These are phyloP conservation scores for Pyricularia pennisetigena DNA, from an alignment of 2,329 filamentous ascomycete species.

Conservation along the genomic window DNA sequence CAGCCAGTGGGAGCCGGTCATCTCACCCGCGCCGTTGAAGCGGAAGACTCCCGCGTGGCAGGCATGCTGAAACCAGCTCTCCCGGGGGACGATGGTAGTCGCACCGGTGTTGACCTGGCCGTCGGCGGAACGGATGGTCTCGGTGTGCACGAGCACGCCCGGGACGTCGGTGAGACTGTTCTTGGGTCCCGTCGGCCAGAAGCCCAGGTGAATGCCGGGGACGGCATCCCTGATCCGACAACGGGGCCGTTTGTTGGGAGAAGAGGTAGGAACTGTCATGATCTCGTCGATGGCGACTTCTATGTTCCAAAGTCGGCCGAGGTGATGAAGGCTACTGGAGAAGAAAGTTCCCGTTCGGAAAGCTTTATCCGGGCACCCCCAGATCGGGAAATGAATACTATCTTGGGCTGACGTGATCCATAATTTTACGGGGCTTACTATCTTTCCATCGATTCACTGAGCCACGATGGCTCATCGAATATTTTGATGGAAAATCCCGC, in stretches of 20 bases:
- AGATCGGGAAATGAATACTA: neutral
- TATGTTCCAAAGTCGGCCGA: neutral
- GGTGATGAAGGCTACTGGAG: neutral
- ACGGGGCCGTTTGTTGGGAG: constrained; percentile 8
- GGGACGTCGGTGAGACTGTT: constrained; percentile 42
- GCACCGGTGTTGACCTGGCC: constrained; percentile 35
- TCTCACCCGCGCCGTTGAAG: constrained; percentile 55
- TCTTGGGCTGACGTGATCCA: neutral
- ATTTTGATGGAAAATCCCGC: neutral
- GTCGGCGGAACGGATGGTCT: constrained; percentile 8
- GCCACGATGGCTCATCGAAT: neutral
- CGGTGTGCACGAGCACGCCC: constrained; percentile 34
- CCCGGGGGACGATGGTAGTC: constrained; percentile 36
- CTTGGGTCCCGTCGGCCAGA: constrained; percentile 30
- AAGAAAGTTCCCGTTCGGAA: neutral
- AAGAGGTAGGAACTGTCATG: constrained; percentile 31
- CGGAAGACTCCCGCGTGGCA: constrained; percentile 43
- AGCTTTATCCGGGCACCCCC: neutral
- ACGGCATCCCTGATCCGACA: constrained; percentile 32
- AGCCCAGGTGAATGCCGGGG: constrained; percentile 31
- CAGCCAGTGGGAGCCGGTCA: constrained; percentile 53
- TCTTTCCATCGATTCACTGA: neutral
- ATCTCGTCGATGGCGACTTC: neutral
- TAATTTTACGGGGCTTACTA: neutral
- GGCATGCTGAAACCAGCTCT: constrained; percentile 31